phyloP scores from a whole-genome alignment of 2,329 filamentous ascomycete genomes.

The Myriosclerotinia duriaeana region DNA sequence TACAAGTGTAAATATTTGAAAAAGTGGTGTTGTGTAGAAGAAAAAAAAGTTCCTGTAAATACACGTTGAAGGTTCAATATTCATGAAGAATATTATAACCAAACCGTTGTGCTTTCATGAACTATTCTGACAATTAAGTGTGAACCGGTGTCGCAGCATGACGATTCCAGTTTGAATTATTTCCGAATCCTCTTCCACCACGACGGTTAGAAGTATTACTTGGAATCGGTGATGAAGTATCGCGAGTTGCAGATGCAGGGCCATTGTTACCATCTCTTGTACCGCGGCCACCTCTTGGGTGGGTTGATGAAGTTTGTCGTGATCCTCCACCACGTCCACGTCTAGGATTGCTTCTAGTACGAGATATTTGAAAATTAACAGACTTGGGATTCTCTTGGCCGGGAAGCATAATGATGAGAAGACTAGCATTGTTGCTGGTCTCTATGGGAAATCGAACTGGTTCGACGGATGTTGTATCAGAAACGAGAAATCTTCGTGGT shows the following conservation, averaged over 20 bases:
- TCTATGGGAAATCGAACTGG: conserved; percentile 45
- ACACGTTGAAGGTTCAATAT: conserved; percentile 30
- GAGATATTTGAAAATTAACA: conserved; percentile 41
- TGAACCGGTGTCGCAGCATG: conserved; percentile 38
- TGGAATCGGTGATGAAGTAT: conserved; percentile 32
- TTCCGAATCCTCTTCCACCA: conserved; percentile 34
- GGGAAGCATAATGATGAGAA: conserved; percentile 49
- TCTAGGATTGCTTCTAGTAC: conserved; percentile 40
- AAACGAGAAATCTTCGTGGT: conserved; percentile 51
- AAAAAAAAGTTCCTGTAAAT: conserved; percentile 31
- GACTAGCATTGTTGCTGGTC: conserved; percentile 43
- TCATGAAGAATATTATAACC: conserved; percentile 20
- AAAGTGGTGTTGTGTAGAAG: conserved; percentile 33
- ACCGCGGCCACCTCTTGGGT: conserved; percentile 37
- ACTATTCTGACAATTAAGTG: conserved; percentile 32
- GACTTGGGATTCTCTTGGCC: conserved; percentile 47
- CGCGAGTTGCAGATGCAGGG: conserved; percentile 33
- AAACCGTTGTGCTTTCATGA: neutral
- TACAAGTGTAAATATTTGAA: conserved; percentile 39
- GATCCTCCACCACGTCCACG: conserved; percentile 36
- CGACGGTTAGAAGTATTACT: conserved; percentile 31
- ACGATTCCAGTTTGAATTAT: conserved; percentile 32
- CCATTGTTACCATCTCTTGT: conserved; percentile 34
- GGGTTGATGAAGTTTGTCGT: conserved; percentile 34
- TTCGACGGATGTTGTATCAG: conserved; percentile 49